Conservation (phyloP, 2,329 filamentous ascomycete species). For the Trichoderma atrobrunneum region DNA sequence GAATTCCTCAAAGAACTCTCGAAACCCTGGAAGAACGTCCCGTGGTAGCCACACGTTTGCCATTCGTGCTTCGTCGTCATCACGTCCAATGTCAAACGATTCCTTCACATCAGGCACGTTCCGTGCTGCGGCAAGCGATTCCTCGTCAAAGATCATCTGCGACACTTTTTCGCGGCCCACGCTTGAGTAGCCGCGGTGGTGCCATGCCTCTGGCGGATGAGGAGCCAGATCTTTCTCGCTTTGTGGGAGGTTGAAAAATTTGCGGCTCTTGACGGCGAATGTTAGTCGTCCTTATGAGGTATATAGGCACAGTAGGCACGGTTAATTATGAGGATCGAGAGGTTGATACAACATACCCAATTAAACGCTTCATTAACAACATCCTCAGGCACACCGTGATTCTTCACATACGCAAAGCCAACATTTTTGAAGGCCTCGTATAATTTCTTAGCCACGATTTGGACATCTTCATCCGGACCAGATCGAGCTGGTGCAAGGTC, state of each 20-base stretch:
- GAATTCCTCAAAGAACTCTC: slow-evolving; percentile 50
- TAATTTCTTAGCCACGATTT: slow-evolving; percentile 22
- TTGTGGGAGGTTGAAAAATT: slow-evolving; percentile 32
- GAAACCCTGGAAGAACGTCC: slow-evolving; percentile 24
- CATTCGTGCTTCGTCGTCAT: slow-evolving; percentile 26
- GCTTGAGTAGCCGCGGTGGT: slow-evolving; percentile 35
- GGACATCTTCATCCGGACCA: slow-evolving; percentile 15
- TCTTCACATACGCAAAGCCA: slow-evolving; percentile 36
- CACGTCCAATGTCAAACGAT: slow-evolving; percentile 39
- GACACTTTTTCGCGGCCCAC: slow-evolving; percentile 33
- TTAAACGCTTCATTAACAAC: slow-evolving; percentile 38
- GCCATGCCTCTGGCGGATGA: slow-evolving; percentile 30
- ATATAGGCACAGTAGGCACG: background rate
- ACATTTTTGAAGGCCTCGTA: slow-evolving; percentile 32
- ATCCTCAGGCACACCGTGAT: slow-evolving; percentile 35
- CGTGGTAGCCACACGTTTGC: slow-evolving; percentile 27
- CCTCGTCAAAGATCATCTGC: slow-evolving; percentile 32
- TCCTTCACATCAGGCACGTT: slow-evolving; percentile 39
- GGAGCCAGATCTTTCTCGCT: slow-evolving; percentile 31
- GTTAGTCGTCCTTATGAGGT: background rate
- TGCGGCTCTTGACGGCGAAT: slow-evolving; percentile 21
- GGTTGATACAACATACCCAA: slow-evolving; percentile 28
- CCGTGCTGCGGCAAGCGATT: slow-evolving; percentile 25
- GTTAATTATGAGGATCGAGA: background rate
- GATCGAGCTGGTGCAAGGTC: slow-evolving; percentile 22